Evolutionary conservation across 1,284 basidiomycete species (phyloP), one percentile per base, ranked within the genome.

Genomic region (Tilletia horrida): DNA sequence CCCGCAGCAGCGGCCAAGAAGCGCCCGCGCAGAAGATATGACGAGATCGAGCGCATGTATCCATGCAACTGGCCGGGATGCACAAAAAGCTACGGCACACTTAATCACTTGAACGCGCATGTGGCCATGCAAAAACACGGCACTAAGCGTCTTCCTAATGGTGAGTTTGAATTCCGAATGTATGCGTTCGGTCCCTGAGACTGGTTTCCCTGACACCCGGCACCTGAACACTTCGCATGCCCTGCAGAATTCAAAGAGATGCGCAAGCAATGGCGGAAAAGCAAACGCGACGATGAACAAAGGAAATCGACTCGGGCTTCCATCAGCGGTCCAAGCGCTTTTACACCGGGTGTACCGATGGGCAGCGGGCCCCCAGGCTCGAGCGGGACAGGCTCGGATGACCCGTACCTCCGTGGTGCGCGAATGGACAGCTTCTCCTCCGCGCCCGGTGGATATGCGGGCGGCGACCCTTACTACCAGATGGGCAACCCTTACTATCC

Each of bases 231-330:
- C n/a, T n/a, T n/a, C n/a, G n/a, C n/a, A n/a, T n/a, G n/a, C n/a
- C n/a, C n/a, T 52, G 21, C 81, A 95, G 94, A 97, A 85, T 97
- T 97, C 86, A 97, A 96, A 82, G 95, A 97, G 78, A 89, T 96
- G 81, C 88, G 94, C 71, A 96, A 94, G 82, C 90, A 91, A 75
- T 96, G 93, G 93, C 88, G 93, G 65, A 92, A 91, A 84, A 88
- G 89, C 76, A 97, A 94, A 85, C 92, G 93, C 83, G 90, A 91
- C 73, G 85, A 85, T 27, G 84, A 77, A 59, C 76, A 79, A 63
- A 47, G 76, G 6, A 69, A 73, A 67, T 43, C 70, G 13, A 14
- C 21, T 52, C 55, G 55, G 6, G 27, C 16, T 27, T 35, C 55
- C 6, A 35, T 2, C 55, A 59, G 31, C 61, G 61, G 31, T 11